Base-by-base conservation (phyloP, 1,284 basidiomycete species). In the Vanrija humicola region DNA sequence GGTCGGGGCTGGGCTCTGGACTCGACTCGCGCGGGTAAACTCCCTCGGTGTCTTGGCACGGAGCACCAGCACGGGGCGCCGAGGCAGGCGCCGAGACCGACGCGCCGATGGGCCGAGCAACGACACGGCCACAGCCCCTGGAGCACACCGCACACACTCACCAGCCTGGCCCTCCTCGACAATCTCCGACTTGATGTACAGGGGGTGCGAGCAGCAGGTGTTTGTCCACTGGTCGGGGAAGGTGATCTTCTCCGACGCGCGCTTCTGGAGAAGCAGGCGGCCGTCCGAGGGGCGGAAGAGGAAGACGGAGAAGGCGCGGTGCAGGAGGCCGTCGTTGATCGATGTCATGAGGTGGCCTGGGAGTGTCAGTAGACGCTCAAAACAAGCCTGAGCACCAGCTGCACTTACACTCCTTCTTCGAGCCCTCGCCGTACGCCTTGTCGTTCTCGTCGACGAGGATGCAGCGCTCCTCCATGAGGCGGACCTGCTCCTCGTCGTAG, bases 151-250 rank as follows among this genome's bases (percentile, higher is more conserved):
- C 23, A 28, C 29, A 23, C 16, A 54, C 47, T 48, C 38, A 46
- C 92, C 93, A 38, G 86, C 83, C 75, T 96, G 90, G 38, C 86
- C 82, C 68, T 82, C 74, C 64, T 84, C 81, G 59, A 86, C 86
- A 63, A 94, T 89, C 78, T 98, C 96, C 63, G 89, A 86, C 61
- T 76, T 75, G 64, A 80, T 79, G 43, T 78, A 78, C 52, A 99
- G 81, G 16, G 96, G 96, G 72, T 98, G 96, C 29, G 91, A 96
- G 80, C 96, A 98, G 77, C 96, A 99, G 4, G 96, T 98, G 78
- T 99, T 99, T 42, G 96, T 99, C 96, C 96, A 99, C 91, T 98
- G 94, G 73, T 90, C 85, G 2, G 96, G 96, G 80, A 99, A 99
- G 3, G 96, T 99, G 72, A 99, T 99, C 82, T 99, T 99, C 80